Base-by-base conservation (phyloP, 495 filamentous ascomycete genomes). In the Alectoria sarmentosa region DNA sequence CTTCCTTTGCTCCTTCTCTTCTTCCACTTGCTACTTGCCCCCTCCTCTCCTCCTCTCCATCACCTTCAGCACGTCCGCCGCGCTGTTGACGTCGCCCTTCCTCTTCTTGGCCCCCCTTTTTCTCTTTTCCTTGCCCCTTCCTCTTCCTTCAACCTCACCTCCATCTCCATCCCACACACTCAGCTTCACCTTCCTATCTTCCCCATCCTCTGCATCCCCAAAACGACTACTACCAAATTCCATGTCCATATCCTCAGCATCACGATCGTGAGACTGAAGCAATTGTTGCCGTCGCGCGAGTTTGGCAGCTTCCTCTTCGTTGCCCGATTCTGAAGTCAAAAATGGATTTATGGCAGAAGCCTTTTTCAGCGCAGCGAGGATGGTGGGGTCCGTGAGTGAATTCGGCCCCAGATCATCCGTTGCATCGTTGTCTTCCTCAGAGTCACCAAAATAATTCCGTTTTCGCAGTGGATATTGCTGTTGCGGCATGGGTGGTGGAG, bases 211-310 rank as follows among this genome's bases (percentile, higher is more conserved):
- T 48, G 87, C 88, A 69, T 96, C 92, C 56, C 88, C 91, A 64
- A 87, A 83, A 30, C 91, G 83, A 67, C 87, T 91, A 21, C 87
- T 88, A 10, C 95, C 94, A 72, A 98, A 98, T 39, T 91, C 94
- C 74, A 96, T 79, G 69, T 98, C 94, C 77, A 98, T 83, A 75
- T 98, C 94, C 52, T 92, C 90, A 15, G 90, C 86, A 76, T 98
- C 94, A 52, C 92, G 83, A 66, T 89, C 88, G 52, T 86, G 83
- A 54, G 86, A 82, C 67, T 90, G 83, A 14, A 96, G 76, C 77
- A 96, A 88, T 65, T 85, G 86, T 71, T 84, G 86, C 26, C 87
- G 84, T 32, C 87, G 88, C 62, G 84, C 84, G 46, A 84, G 80
- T 48, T 82, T 82, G 4, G 80, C 81, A 42, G 74, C 72, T 64